phyloP scores from a whole-genome alignment of 2,329 filamentous ascomycete genomes.

The Myriosclerotinia curreyana region DNA sequence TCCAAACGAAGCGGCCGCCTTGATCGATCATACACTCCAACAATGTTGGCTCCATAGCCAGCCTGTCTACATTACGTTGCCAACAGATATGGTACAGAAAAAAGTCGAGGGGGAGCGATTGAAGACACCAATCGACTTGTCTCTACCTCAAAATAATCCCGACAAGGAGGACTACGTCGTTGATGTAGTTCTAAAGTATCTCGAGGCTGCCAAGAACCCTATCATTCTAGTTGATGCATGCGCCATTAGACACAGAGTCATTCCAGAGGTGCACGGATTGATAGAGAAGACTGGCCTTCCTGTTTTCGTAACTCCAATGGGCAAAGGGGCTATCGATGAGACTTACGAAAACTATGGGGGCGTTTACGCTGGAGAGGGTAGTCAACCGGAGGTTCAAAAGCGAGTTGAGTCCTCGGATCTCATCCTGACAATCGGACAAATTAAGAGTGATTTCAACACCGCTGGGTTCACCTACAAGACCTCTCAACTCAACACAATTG shows the following conservation, averaged over 20 bases:
- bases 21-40: conserved; percentile 75
- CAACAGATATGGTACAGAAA: conserved; percentile 74
- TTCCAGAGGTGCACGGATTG: conserved; percentile 69
- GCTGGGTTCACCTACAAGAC: conserved; percentile 79
- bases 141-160: conserved; percentile 60
- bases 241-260: conserved; percentile 70
- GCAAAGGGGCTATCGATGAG: conserved; percentile 81
- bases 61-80: conserved; percentile 80
- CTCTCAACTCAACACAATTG: conserved; percentile 72
- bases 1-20: conserved; percentile 63
- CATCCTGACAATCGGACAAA: conserved; percentile 65
- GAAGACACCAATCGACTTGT: conserved; percentile 66
- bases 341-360: conserved; percentile 72
- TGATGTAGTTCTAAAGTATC: conserved; percentile 69
- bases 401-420: conserved; percentile 68
- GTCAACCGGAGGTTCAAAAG: conserved; percentile 60
- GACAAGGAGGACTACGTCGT: conserved; percentile 82
- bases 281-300: conserved; percentile 72
- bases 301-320: conserved; percentile 87
- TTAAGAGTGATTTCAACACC: conserved; percentile 77
- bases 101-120: conserved; percentile 73
- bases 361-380: conserved; percentile 79
- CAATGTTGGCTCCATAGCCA: conserved; percentile 71
- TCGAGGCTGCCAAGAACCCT: conserved; percentile 70
- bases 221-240: conserved; percentile 81